Evolutionary conservation across 2,329 filamentous ascomycete genomes (phyloP), one percentile per base, ranked within the genome.

Genomic region (Plenodomus lindquistii): DNA sequence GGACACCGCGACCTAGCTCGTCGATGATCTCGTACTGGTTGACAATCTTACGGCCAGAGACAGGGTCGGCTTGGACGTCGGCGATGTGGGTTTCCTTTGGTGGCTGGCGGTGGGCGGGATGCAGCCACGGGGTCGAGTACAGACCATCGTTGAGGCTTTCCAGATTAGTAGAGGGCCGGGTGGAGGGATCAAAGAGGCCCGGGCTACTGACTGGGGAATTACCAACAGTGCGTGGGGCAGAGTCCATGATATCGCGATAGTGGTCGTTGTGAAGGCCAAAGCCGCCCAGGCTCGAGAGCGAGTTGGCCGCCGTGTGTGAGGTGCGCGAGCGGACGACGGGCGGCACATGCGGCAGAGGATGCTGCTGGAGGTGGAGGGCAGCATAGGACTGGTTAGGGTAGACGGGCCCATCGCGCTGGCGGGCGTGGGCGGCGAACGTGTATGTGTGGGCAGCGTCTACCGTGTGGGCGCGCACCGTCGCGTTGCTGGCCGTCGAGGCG

Each of bases 21-120:
- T 96, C 89, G 57, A 97, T 88, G 62, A 99, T 90, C 73, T 97
- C 91, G 75, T 99, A 99, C 69, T 97, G 89, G 67, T 99, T 99
- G 79, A 99, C 96, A 44, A 92, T 81, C 76, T 99, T 99, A 55
- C 94, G 89, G 50, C 94, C 94, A 4, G 93, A 96, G 54, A 91
- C 81, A 44, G 84, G 84, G 72, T 97, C 91, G 54, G 92, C 86
- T 66, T 97, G 93, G 60, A 97, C 90, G 64, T 92, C 86, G 44
- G 90, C 92, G 55, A 92, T 91, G 74, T 96, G 89, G 9, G 93
- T 97, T 75, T 80, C 77, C 60, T 79, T 79, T 24, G 77, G 77
- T n/a, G 72, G 70, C 57, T 79, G 76, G 16, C 75, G 59, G 43
- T 80, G 78, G 16, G 74, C 77, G 54, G 74, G 74, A 55, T 80